Evolutionary conservation across 225 moss, liverwort and hornwort genomes (phyloP).

Genomic region (Marchantia paleacea): DNA sequence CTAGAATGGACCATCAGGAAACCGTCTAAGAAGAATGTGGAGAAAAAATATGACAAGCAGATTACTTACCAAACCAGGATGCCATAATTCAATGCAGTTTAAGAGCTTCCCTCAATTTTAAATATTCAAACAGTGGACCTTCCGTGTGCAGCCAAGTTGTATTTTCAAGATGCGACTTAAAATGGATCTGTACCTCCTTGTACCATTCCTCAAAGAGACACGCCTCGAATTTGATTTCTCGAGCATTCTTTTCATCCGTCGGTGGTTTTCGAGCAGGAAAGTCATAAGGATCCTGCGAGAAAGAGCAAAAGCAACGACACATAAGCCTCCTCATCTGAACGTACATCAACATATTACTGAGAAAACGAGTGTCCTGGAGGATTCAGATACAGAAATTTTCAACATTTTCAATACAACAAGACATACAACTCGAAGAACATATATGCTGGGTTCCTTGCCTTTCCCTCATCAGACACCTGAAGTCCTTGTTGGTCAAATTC

Average conservation of each 20-base stretch:
- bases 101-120: no score
- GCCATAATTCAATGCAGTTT: background rate
- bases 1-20: background rate
- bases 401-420: no score
- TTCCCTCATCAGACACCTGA: constrained; percentile 1
- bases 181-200: constrained; percentile 24
- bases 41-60: background rate
- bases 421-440: background rate
- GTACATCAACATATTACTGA: no score
- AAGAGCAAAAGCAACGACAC: background rate
- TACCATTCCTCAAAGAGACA: constrained; percentile 41
- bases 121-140: no score
- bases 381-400: no score
- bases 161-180: background rate
- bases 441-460: background rate
- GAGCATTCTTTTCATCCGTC: background rate
- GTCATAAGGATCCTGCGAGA: constrained; percentile 19
- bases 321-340: no score
- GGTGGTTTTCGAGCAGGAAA: constrained; percentile 12
- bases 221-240: constrained; percentile 8
- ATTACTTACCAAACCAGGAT: background rate
- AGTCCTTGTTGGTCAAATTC: constrained; percentile 7
- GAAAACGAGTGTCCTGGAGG: no score
- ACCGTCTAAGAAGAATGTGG: background rate
- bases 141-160: no score